Base-by-base conservation (phyloP, 2,329 filamentous ascomycete species). In the Lasiodiplodia citricola region DNA sequence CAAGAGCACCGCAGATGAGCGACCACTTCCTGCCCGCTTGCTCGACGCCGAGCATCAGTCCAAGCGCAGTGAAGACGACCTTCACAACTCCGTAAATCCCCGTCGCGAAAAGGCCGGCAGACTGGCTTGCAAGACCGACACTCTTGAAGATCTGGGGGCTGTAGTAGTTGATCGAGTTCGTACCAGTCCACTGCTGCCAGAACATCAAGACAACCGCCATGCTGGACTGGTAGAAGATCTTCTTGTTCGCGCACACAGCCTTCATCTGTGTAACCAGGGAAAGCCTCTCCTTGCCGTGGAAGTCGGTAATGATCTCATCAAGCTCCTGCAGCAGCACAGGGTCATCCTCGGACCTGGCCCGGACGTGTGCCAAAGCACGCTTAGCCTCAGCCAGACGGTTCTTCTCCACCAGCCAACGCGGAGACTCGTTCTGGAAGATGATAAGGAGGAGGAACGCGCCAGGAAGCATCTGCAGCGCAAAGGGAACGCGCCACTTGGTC, bases 381-480 rank as follows among this genome's bases (percentile, higher is more conserved):
- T 76, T 78, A 0, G 85, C 85, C 23, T 84, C 82, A 4, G 81
- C 76, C 21, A 82, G 75, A 2, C 81, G 80, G 67, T 83, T 82
- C 76, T 86, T 83, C 72, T 84, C 83, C n/a, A 85, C 82, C n/a
- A 87, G 79, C 84, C 84, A 87, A 21, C 85, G 82, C 1, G 85
- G 84, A 2, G 81, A 84, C 69, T 87, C 85, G 66, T 84, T 85
- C 56, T 85, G 79, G 75, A 86, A 86, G 55, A 85, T 72, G 16
- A 87, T 80, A 3, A 80, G 72, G 11, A 87, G 73, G 64, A 87
- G 81, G n/a, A 86, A 71, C 0, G 79, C 80, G 18, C 84, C 85
- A 0, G 85, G 85, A 1, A 87, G 78, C 67, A 86, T 83, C 73
- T 87, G 85, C 11, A 87, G 76, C 1, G 82, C 84, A 25, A 87